Evolutionary conservation across 1,139 yeast genomes (phyloP), one percentile per base, ranked within the genome.

Genomic region (Kurtzmaniella quercitrusa): DNA sequence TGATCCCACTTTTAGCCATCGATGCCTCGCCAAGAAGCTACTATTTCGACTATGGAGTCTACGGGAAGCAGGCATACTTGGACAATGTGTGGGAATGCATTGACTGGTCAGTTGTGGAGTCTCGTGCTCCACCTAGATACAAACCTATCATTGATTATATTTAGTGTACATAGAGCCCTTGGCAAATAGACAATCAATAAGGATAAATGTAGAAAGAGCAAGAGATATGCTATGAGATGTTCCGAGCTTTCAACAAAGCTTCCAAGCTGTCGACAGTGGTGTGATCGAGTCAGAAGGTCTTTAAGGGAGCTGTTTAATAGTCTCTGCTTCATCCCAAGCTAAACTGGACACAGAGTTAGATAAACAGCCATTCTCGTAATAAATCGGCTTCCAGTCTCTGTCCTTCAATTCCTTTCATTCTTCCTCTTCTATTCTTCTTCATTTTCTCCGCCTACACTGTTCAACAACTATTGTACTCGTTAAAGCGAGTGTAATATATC

Each of bases 21-120:
- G 91, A 85, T 60, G 85, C 81, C 9, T 81, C 87, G 31, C 84
- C 86, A 55, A 79, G 83, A 54, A 77, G 78, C 45, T 85, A 82
- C 66, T 63, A 85, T 44, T 64, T 77, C 48, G 93, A 85, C 60
- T 85, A 84, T 54, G 94, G 94, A 41, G 85, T 82, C 3, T 84
- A 73, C 59, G 94, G 94, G 44, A 85, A 85, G 61, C 75, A 70
- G 48, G 59, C 65, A 46, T 85, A 85, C 58, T 68, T 85, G 56
- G 82, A 83, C 51, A 82, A 83, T 53, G 76, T 77, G 25, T 83
- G 93, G 88, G 75, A 80, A 46, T 73, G 85, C 52, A 77, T 84
- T 44, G 83, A 85, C 59, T 85, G 94, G 94, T 73, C 74, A 38
- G 68, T 77, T 24, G 85, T 84, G 14, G 70, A 70, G 47, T 64